Conservation (phyloP, 1,284 basidiomycete genomes). For the Microbotryum lychnidis-dioicae region DNA sequence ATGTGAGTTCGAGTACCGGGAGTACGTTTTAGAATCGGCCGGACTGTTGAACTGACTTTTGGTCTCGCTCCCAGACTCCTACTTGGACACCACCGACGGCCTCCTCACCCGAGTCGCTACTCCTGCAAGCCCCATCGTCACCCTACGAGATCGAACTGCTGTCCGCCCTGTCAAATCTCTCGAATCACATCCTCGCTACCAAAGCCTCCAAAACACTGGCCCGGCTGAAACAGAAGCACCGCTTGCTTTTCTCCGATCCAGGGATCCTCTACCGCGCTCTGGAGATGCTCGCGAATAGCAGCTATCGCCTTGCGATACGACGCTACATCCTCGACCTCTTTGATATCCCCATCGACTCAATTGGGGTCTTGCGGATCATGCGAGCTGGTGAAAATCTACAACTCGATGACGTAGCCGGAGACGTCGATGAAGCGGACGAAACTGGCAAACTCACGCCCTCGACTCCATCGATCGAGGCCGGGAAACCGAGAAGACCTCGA, state of each 20-base stretch:
- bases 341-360: conserved; percentile 47
- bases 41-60: background rate
- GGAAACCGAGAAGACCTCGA: too few relatives aligned
- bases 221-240: conserved; percentile 64
- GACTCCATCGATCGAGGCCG: too few relatives aligned
- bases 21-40: background rate
- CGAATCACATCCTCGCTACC: conserved; percentile 92
- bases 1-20: conserved; percentile 48
- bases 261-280: conserved; percentile 73
- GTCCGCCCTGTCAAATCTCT: conserved; percentile 82
- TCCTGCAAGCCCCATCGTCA: conserved; percentile 52
- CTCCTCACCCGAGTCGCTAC: conserved; percentile 45
- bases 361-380: background rate
- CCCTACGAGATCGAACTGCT: conserved; percentile 77
- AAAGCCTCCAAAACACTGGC: conserved; percentile 78
- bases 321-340: conserved; percentile 90
- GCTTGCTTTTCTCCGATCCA: conserved; percentile 61
- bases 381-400: conserved; percentile 3
- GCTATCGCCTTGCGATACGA: conserved; percentile 81
- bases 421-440: conserved; percentile 9
- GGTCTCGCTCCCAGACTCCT: conserved; percentile 54
- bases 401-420: conserved; percentile 7
- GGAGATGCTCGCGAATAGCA: conserved; percentile 73
- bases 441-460: background rate
- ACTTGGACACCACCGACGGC: conserved; percentile 56